A percentile compares a stretch with the other conserved stretches of the same genome.
Conservation (phyloP, 2,329 filamentous ascomycete species). For the Myrmaecium sp. region DNA sequence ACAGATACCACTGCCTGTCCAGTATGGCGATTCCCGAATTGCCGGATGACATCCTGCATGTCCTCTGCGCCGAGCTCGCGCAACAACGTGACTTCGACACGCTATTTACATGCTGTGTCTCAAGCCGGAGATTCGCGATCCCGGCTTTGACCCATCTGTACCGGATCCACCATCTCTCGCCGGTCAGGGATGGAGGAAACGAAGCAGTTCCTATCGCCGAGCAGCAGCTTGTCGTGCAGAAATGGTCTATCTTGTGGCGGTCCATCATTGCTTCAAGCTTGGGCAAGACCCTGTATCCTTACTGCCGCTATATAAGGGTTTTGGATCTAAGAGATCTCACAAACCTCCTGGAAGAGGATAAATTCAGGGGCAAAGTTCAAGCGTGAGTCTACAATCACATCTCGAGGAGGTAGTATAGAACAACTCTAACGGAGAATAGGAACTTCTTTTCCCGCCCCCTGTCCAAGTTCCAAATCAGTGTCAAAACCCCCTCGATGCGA, state of each 20-base stretch:
- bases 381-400: too few relatives aligned
- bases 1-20: slow-evolving; percentile 1
- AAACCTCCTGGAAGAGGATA: slow-evolving; percentile 40
- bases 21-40: slow-evolving; percentile 18
- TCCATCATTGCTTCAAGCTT: slow-evolving; percentile 50
- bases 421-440: too few relatives aligned
- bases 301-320: slow-evolving; percentile 49
- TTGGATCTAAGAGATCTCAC: slow-evolving; percentile 46
- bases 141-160: slow-evolving; percentile 47
- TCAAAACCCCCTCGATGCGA: slow-evolving; percentile 10
- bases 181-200: slow-evolving; percentile 24
- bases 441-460: slow-evolving; percentile 36
- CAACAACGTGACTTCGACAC: slow-evolving; percentile 39
- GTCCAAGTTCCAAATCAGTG: slow-evolving; percentile 23
- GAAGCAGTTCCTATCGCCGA: slow-evolving; percentile 22
- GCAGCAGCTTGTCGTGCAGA: slow-evolving; percentile 31
- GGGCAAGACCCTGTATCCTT: slow-evolving; percentile 46
- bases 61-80: slow-evolving; percentile 43
- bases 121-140: slow-evolving; percentile 38
- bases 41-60: slow-evolving; percentile 42
- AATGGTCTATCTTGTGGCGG: slow-evolving; percentile 50
- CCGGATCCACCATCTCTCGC: slow-evolving; percentile 32
- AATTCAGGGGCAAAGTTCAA: slow-evolving; percentile 41
- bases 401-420: too few relatives aligned
- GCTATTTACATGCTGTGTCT: slow-evolving; percentile 41